Evolutionary conservation across 306 rosid species (phyloP).

Genomic region (Crataegus laevigata): DNA sequence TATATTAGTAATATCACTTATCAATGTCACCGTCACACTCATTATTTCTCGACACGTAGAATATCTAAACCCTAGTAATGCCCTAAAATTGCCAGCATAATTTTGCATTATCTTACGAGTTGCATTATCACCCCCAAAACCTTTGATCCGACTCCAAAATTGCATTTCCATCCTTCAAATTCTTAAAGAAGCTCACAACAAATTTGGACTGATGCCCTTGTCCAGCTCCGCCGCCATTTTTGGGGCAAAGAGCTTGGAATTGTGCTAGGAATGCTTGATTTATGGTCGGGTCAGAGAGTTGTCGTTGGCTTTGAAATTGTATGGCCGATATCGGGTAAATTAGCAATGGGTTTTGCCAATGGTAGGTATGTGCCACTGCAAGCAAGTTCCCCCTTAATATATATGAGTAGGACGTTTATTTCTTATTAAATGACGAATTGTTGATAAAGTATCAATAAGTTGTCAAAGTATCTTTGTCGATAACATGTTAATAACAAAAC

Average conservation of each 20-base stretch:
- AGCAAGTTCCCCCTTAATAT: not conserved
- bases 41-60: not conserved
- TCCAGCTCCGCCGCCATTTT: constrained; percentile 50
- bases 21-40: not conserved
- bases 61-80: constrained; percentile 53
- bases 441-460: not conserved
- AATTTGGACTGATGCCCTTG: constrained; percentile 41
- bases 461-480: too few species aligned
- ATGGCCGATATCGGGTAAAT: constrained; percentile 50
- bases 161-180: constrained; percentile 51
- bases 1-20: fast-evolving
- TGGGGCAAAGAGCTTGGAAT: constrained; percentile 43
- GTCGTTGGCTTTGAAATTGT: constrained; percentile 54
- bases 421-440: too few species aligned
- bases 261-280: constrained; percentile 36
- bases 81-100: constrained; percentile 55
- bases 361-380: constrained; percentile 71
- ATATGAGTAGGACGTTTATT: not conserved
- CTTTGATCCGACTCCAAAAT: constrained; percentile 72
- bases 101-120: constrained; percentile 37
- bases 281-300: constrained; percentile 59
- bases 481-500: too few species aligned
- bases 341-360: constrained; percentile 58
- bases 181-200: constrained; percentile 58
- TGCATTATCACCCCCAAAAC: constrained; percentile 49